phyloP scores from a whole-genome alignment of 2,329 filamentous ascomycete species.

The Exophiala viscosa region DNA sequence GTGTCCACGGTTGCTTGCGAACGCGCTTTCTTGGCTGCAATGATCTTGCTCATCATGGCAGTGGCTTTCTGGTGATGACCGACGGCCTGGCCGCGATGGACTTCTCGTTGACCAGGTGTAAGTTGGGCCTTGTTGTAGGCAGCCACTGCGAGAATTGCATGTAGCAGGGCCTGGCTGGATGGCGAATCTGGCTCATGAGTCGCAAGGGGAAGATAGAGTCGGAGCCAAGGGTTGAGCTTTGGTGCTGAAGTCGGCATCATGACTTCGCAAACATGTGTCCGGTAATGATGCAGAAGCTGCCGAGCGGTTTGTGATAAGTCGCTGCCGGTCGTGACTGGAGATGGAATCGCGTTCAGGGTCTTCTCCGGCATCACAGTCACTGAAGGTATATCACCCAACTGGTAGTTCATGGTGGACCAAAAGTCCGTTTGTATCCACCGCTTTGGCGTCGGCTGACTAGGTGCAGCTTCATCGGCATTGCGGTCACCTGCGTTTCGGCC shows the following conservation, averaged over 20 bases:
- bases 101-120: neutral
- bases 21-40: neutral
- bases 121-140: slow-evolving; percentile 7
- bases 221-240: slow-evolving; percentile 5
- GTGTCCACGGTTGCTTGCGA: neutral
- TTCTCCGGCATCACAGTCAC: neutral
- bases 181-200: neutral
- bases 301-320: neutral
- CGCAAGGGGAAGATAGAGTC: slow-evolving; percentile 10
- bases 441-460: neutral
- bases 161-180: neutral
- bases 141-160: slow-evolving; percentile 11
- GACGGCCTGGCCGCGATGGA: neutral
- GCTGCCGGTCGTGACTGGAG: neutral
- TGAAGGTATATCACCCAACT: neutral
- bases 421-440: neutral
- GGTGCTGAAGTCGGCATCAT: slow-evolving; percentile 13
- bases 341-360: neutral
- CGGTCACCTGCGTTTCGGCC: neutral
- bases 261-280: slow-evolving; percentile 1
- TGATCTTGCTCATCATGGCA: neutral
- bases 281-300: slow-evolving; percentile 10
- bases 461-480: neutral
- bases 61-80: neutral
- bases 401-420: neutral